Evolutionary conservation across 2,329 filamentous ascomycete species (phyloP).

Genomic region (Aspergillus bombycis): DNA sequence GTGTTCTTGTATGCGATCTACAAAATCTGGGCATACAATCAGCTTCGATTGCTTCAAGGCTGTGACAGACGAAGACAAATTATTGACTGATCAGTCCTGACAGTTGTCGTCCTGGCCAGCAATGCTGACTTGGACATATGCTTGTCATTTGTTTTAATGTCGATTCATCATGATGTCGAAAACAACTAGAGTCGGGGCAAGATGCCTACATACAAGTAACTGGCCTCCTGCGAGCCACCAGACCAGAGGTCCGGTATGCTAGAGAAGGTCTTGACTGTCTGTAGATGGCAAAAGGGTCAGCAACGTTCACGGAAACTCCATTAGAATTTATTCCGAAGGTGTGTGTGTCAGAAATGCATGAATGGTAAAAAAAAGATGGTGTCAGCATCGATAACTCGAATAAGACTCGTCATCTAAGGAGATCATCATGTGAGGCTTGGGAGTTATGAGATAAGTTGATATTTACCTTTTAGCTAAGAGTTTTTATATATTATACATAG

Average conservation of each 20-base stretch:
- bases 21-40: constrained; percentile 28
- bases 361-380: constrained; percentile 60
- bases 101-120: constrained; percentile 56
- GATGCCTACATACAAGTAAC: constrained; percentile 30
- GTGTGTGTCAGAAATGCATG: constrained; percentile 58
- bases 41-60: constrained; percentile 29
- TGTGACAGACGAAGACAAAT: constrained; percentile 20
- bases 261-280: constrained; percentile 4
- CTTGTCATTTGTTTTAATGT: constrained; percentile 83
- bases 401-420: constrained; percentile 69
- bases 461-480: constrained; percentile 21
- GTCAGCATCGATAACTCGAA: constrained; percentile 65
- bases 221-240: background rate
- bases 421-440: constrained; percentile 50
- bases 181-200: constrained; percentile 19
- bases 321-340: constrained; percentile 12
- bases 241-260: background rate
- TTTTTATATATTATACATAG: background rate
- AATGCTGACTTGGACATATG: constrained; percentile 84
- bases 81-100: constrained; percentile 50
- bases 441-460: background rate
- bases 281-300: constrained; percentile 21
- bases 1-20: background rate
- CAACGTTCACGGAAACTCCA: constrained; percentile 8
- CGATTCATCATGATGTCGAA: constrained; percentile 72